Conservation (phyloP, 192 early-diverging fungal species). For the Coemansia sp. region DNA sequence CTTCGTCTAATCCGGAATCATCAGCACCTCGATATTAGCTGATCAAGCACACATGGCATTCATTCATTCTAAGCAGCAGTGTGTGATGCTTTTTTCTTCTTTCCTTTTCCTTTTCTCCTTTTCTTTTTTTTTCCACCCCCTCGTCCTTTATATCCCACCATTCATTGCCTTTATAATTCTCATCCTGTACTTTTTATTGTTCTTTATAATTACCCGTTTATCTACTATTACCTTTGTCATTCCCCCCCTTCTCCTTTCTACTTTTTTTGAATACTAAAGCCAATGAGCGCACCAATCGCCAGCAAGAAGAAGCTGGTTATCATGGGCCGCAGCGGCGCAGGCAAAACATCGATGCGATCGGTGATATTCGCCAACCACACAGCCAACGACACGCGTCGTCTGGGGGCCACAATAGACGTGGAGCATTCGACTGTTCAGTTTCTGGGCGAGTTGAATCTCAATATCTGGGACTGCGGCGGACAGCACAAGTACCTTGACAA, state of each 20-base stretch:
- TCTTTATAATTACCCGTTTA: background rate
- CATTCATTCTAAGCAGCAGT: background rate
- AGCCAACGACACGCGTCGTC: constrained; percentile 88
- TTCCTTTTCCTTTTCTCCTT: constrained; percentile 20
- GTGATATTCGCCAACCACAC: constrained; percentile 99
- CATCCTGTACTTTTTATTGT: background rate
- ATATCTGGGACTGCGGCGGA: constrained; percentile 96
- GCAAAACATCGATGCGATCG: constrained; percentile 98
- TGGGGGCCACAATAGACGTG: constrained; percentile 97
- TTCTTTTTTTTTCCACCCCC: background rate
- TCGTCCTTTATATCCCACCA: no score
- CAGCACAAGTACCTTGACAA: constrained; percentile 98
- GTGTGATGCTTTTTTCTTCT: background rate
- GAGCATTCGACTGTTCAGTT: constrained; percentile 96
- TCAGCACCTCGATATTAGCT: no score
- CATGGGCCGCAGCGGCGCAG: constrained; percentile 96
- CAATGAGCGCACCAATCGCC: background rate
- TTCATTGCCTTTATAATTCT: no score
- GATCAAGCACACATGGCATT: no score
- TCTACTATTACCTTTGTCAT: no score
- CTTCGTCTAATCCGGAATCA: no score
- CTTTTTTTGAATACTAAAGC: background rate
- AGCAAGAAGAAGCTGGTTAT: constrained; percentile 78
- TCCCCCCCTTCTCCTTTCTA: background rate
- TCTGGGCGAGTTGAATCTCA: constrained; percentile 93